Conservation (phyloP, 2,329 filamentous ascomycete species). For the Botrytis medusae region DNA sequence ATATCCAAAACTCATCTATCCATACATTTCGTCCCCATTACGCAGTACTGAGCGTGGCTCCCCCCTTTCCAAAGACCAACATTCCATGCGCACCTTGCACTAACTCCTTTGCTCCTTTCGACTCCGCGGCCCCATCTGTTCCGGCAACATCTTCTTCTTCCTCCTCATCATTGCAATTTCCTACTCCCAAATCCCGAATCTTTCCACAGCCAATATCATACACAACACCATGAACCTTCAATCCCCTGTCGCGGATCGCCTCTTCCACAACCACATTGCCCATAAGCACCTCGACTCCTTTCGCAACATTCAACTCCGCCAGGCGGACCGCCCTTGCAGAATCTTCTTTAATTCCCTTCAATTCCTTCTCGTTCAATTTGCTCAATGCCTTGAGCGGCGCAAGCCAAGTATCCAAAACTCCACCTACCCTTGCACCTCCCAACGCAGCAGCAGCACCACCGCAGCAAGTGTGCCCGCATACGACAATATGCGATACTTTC, state of each 20-base stretch:
- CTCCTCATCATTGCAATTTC: conserved; percentile 27
- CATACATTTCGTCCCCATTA: conserved; percentile 29
- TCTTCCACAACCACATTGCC: conserved; percentile 68
- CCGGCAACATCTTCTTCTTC: conserved; percentile 38
- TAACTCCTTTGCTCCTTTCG: conserved; percentile 24
- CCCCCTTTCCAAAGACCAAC: conserved; percentile 50
- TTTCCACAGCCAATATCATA: conserved; percentile 61
- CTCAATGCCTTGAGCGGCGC: conserved; percentile 50
- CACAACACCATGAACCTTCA: conserved; percentile 75
- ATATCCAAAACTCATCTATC: conserved; percentile 26
- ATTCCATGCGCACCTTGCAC: conserved; percentile 49
- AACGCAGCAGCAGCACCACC: conserved; percentile 65
- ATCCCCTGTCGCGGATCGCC: conserved; percentile 66
- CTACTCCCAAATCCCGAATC: conserved; percentile 51
- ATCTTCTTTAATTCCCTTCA: conserved; percentile 54
- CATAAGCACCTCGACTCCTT: conserved; percentile 65
- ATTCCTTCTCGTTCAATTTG: conserved; percentile 52
- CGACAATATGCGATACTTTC: conserved; percentile 68
- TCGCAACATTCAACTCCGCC: conserved; percentile 74
- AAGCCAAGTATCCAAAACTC: conserved; percentile 57
- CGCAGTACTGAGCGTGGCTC: conserved; percentile 41
- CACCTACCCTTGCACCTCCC: conserved; percentile 48
- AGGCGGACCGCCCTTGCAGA: conserved; percentile 59
- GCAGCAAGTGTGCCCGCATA: conserved; percentile 68
- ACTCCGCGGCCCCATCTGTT: conserved; percentile 31